A percentile compares a stretch with the other conserved stretches of the same genome.
Evolutionary conservation across 73 alveolate species (phyloP).

Genomic region (Breviolum minutum): DNA sequence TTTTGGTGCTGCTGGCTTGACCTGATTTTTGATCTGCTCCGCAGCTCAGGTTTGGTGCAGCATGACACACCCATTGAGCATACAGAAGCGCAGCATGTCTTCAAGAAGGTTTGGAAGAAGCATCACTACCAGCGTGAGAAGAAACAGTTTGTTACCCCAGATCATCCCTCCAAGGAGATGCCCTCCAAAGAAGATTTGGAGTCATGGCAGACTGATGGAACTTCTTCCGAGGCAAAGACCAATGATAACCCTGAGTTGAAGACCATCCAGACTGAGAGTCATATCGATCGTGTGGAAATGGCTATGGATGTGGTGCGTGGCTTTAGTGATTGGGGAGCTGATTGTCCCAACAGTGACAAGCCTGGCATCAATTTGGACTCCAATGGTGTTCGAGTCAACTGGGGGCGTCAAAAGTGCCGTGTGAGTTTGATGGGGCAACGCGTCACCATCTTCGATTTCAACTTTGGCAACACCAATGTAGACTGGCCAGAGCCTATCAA

Average conservation of each 20-base stretch:
- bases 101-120: slow-evolving; percentile 49
- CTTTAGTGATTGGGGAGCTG: slow-evolving; percentile 24
- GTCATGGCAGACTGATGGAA: no score
- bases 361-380: slow-evolving; percentile 1
- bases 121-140: slow-evolving; percentile 74
- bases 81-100: not conserved
- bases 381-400: slow-evolving; percentile 10
- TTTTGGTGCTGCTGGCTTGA: not conserved
- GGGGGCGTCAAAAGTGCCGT: slow-evolving; percentile 66
- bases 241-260: not conserved
- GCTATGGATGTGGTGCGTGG: slow-evolving; percentile 50
- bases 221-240: not conserved
- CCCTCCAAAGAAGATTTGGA: not conserved
- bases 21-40: not conserved
- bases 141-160: slow-evolving; percentile 41
- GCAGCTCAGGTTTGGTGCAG: not conserved
- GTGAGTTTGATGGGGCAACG: slow-evolving; percentile 47
- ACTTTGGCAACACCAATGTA: slow-evolving; percentile 10
- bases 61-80: no score
- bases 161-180: not conserved
- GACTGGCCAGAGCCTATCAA: slow-evolving; percentile 69
- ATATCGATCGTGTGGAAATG: slow-evolving; percentile 43
- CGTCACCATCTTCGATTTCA: slow-evolving; percentile 32
- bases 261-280: no score
- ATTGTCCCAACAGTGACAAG: not conserved